Evolutionary conservation across 2,329 filamentous ascomycete genomes (phyloP).

Genomic region (Didymella arachidicola): DNA sequence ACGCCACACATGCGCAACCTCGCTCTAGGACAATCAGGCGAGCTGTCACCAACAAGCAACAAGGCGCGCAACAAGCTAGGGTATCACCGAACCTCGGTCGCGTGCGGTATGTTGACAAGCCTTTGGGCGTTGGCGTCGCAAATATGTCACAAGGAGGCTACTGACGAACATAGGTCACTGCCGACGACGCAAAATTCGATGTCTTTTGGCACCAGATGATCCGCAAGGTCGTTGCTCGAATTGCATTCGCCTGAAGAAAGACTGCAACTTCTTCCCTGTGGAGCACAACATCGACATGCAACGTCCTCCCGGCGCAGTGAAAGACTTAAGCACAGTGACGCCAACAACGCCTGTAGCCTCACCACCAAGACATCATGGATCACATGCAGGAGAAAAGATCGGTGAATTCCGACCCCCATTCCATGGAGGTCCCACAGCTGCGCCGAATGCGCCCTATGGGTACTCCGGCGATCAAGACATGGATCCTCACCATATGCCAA

Average conservation of each 20-base stretch:
- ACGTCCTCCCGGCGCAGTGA: slow-evolving; percentile 55
- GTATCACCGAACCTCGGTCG: slow-evolving; percentile 93
- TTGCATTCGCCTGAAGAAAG: slow-evolving; percentile 92
- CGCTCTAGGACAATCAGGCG: slow-evolving; percentile 48
- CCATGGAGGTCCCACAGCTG: slow-evolving; percentile 24
- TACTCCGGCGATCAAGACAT: slow-evolving; percentile 38
- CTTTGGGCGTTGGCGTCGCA: neutral
- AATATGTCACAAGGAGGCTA: slow-evolving; percentile 24
- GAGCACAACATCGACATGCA: slow-evolving; percentile 71
- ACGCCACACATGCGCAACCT: slow-evolving; percentile 58
- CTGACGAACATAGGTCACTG: slow-evolving; percentile 73
- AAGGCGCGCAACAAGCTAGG: slow-evolving; percentile 90
- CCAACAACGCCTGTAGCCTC: slow-evolving; percentile 59
- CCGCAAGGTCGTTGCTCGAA: slow-evolving; percentile 81
- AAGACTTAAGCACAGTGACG: slow-evolving; percentile 54
- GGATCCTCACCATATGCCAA: slow-evolving; percentile 37
- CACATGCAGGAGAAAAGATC: slow-evolving; percentile 37
- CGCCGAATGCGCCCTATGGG: slow-evolving; percentile 33
- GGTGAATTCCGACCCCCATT: slow-evolving; percentile 45
- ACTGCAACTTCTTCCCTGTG: slow-evolving; percentile 91
- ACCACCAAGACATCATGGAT: slow-evolving; percentile 52
- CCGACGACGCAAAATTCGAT: slow-evolving; percentile 91
- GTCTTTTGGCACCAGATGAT: slow-evolving; percentile 78
- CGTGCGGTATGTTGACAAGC: slow-evolving; percentile 79
- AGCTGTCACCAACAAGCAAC: slow-evolving; percentile 62